Evolutionary conservation across 805 yeast species (phyloP), one percentile per base, ranked within the genome.

Genomic region (Yarrowia osloensis): DNA sequence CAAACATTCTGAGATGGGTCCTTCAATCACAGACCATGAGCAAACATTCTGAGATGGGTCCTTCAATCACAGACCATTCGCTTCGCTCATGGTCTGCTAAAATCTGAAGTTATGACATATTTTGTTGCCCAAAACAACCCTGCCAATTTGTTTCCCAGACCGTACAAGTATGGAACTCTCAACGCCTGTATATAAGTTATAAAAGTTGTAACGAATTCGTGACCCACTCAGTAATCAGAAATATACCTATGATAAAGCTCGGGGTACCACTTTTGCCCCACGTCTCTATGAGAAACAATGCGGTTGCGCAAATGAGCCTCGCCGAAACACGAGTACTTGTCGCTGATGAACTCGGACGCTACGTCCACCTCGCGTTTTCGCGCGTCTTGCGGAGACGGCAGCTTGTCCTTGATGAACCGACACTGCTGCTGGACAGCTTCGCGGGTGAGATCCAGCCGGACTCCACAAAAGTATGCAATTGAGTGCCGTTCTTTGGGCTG

Each of bases 401-500:
- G 72, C 52, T 68, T 67, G 21, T 74, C 76, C n/a, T 69, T 67
- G 57, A 76, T 70, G 28, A 63, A 65, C 21, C 67, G 62, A 6
- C 70, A 47, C 61, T 76, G 76, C 19, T 73, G 67, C 21, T 70
- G 63, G 22, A 76, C 72, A 26, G 74, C 76, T 9, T 71, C 69
- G 1, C 71, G 69, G 5, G 78, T 76, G 46, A 76, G 70, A 29
- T 71, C 73, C n/a, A 76, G 69, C 24, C 76, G 70, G n/a, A 77
- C 78, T 2, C 77, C 75, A 59, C 80, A 84, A 73, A 83, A 83
- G 69, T 81, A 83, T 7, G 86, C 85, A 37, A 83, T 76, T 15
- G 84, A 81, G 55, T 71, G 78, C 29, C 76, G 72, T 11, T 77
- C 73, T 11, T 67, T 73, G 52, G 75, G 69, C 1, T 86, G 87